A percentile compares a stretch with the other conserved stretches of the same genome.
phyloP scores from a whole-genome alignment of 2,329 filamentous ascomycete species.

The Aspergillus uvarum region DNA sequence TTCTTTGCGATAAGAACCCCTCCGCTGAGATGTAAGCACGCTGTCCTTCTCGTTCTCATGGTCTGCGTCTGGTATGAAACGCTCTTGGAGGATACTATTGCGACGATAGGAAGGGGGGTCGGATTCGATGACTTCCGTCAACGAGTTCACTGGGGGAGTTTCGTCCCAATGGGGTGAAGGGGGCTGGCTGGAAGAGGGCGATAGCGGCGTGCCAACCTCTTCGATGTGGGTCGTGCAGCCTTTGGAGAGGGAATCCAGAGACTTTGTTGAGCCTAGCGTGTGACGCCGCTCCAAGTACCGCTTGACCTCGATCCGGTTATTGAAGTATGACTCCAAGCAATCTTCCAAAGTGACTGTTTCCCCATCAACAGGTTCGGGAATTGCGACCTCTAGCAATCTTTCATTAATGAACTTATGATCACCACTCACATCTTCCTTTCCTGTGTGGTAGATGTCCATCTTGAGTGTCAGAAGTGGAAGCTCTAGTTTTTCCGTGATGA shows the following conservation, averaged over 20 bases:
- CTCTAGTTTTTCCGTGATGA: slow-evolving; percentile 86
- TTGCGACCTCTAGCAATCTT: slow-evolving; percentile 81
- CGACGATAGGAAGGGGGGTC: slow-evolving; percentile 31
- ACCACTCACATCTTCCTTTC: slow-evolving; percentile 75
- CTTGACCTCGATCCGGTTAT: slow-evolving; percentile 85
- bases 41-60: slow-evolving; percentile 38
- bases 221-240: slow-evolving; percentile 43
- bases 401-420: slow-evolving; percentile 97
- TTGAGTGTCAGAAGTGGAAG: slow-evolving; percentile 85
- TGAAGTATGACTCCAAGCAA: slow-evolving; percentile 92
- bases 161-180: slow-evolving; percentile 24
- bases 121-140: slow-evolving; percentile 27
- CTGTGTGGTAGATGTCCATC: slow-evolving; percentile 91
- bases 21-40: slow-evolving; percentile 33
- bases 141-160: slow-evolving; percentile 27
- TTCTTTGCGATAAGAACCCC: slow-evolving; percentile 64
- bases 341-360: slow-evolving; percentile 78
- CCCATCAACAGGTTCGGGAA: slow-evolving; percentile 66
- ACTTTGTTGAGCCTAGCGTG: slow-evolving; percentile 51
- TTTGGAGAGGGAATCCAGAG: slow-evolving; percentile 39
- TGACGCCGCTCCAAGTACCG: slow-evolving; percentile 66
- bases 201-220: slow-evolving; percentile 43
- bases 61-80: slow-evolving; percentile 45
- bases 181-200: slow-evolving; percentile 30
- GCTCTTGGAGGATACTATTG: slow-evolving; percentile 46